Conservation (phyloP, 805 yeast genomes). For the Cyberlindnera samutprakarnensis region DNA sequence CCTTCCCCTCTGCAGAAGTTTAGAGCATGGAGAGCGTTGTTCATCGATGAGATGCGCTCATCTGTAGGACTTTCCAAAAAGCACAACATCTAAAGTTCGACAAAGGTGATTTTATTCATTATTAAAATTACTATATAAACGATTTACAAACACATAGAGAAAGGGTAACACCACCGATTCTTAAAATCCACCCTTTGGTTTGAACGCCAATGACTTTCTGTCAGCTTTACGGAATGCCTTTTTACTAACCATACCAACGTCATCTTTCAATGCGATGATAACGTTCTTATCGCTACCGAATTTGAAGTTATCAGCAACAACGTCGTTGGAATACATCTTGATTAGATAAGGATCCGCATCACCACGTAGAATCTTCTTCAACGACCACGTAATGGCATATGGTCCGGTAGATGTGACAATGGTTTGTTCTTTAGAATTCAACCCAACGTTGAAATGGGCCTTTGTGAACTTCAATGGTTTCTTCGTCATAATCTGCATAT, state of each 20-base stretch:
- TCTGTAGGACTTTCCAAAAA: conserved; percentile 39
- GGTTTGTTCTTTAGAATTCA: conserved; percentile 55
- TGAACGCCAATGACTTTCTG: conserved; percentile 33
- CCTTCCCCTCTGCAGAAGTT: conserved; percentile 51
- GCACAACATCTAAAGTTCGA: no score
- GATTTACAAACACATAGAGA: no score
- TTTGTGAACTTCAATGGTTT: conserved; percentile 51
- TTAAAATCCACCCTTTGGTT: no score
- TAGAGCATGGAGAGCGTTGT: conserved; percentile 53
- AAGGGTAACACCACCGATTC: background rate
- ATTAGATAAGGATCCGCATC: conserved; percentile 53
- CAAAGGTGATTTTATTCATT: no score
- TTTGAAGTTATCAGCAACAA: conserved; percentile 73
- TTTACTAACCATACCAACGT: conserved; percentile 63
- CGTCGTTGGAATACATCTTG: conserved; percentile 49
- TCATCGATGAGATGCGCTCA: conserved; percentile 52
- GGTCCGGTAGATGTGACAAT: conserved; percentile 79
- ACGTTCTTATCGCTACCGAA: conserved; percentile 67
- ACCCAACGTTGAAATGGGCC: conserved; percentile 72
- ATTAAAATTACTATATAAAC: no score
- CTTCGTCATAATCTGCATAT: conserved; percentile 43
- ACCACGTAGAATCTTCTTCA: conserved; percentile 49
- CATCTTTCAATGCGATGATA: conserved; percentile 66
- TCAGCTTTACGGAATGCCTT: conserved; percentile 52
- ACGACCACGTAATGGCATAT: conserved; percentile 74